Conservation (phyloP, 257 asterid species). For the Handroanthus guayacan region DNA sequence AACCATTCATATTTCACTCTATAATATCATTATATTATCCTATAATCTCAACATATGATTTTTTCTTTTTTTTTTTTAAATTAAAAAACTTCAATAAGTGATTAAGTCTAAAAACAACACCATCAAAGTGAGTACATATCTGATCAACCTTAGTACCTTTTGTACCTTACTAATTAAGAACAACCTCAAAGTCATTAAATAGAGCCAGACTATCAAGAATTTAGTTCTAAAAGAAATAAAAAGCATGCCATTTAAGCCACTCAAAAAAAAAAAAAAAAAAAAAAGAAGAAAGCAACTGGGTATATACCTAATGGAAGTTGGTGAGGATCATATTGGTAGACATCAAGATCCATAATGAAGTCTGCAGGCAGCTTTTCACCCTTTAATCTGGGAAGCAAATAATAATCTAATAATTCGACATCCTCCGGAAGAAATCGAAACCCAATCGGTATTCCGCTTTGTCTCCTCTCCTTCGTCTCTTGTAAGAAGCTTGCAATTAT, state of each 20-base stretch:
- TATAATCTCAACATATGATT: too few species aligned
- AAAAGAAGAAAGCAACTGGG: background rate
- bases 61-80: too few species aligned
- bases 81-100: too few species aligned
- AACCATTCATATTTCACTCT: too few species aligned
- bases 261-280: too few species aligned
- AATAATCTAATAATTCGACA: background rate
- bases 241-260: background rate
- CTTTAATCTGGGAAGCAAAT: conserved; percentile 27
- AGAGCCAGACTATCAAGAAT: background rate
- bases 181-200: background rate
- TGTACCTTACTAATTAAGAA: background rate
- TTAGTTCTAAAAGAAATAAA: too few species aligned
- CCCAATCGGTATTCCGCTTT: background rate
- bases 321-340: conserved; percentile 15
- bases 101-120: too few species aligned
- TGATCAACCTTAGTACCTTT: too few species aligned
- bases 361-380: background rate
- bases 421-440: conserved; percentile 20
- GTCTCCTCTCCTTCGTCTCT: background rate
- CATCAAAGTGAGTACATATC: too few species aligned
- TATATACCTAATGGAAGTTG: conserved; percentile 23
- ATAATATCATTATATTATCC: too few species aligned
- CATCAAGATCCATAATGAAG: conserved; percentile 3
- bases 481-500: background rate